Evolutionary conservation across 345 rosid species (phyloP).

Genomic region (Bruguiera sexangula): DNA sequence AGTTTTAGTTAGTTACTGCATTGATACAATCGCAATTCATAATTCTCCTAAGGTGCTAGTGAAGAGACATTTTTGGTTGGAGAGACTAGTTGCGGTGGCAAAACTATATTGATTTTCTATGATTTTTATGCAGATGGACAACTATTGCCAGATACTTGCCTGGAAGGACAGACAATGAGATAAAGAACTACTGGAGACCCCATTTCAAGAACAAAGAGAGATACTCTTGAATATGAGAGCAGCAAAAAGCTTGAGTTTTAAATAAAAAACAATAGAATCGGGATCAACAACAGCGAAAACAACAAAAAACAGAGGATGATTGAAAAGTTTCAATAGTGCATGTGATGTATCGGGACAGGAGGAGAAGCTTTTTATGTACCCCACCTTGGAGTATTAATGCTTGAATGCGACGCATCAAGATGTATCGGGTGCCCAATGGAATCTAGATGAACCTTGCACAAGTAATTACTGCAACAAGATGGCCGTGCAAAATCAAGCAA

Average conservation of each 20-base stretch:
- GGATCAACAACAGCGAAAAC: neutral
- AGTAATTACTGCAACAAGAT: neutral
- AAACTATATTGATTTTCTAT: neutral
- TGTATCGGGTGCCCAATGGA: constrained; percentile 19
- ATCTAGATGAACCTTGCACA: neutral
- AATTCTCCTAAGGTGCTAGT: too few relatives aligned
- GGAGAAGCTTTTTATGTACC: neutral
- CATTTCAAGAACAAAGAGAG: neutral
- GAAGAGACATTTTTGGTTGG: neutral
- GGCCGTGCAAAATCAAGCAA: neutral
- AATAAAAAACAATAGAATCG: neutral
- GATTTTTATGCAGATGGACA: neutral
- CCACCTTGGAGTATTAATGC: neutral
- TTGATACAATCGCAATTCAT: too few relatives aligned
- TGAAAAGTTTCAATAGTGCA: neutral
- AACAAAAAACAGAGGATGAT: neutral
- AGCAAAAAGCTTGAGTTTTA: neutral
- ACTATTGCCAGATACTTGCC: neutral
- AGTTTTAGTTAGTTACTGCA: too few relatives aligned
- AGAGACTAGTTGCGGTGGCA: neutral
- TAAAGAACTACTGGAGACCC: neutral
- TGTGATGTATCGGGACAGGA: neutral
- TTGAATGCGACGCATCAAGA: neutral
- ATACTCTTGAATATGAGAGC: neutral
- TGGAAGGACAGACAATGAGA: neutral